Evolutionary conservation across 192 early-diverging fungal species (phyloP), one percentile per base, ranked within the genome.

Genomic region (Backusella liffmaniae): DNA sequence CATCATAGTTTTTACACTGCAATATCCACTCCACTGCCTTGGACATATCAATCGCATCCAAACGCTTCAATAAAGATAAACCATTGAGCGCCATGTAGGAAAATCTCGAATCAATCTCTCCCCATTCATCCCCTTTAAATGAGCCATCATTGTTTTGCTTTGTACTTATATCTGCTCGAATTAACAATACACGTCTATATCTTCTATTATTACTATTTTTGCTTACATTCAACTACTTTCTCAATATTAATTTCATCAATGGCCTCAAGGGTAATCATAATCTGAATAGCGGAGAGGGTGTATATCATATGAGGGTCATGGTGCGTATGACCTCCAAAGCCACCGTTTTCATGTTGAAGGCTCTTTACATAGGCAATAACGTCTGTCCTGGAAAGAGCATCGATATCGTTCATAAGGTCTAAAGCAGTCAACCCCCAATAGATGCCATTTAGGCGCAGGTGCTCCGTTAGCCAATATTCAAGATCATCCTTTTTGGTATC

Each of bases 71-170:
- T 56, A 98, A 81, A n/a, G 92, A 92, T 44, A 96, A 81, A 15
- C 90, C 88, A 2, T 91, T 92, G 9, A 99, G 39, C 1, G 96
- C 91, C 67, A 90, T 92, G 83, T 95, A 99, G 4, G 91, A 90
- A 77, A 99, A 99, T 67, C 98, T 86, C 0, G 96, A 96, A 78
- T 99, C 98, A 30, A 94, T 88, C 78, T 99, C 97, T 67, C 96
- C 96, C 92, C 94, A 98, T 13, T 83, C 81, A 82, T 99, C 98
- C 13, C 98, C 98, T 10, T 85, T 84, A 75, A 98, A 95, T n/a
- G 93, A 92, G 2, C 97, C 96, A 29, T 87, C 86, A 23, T 83
- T 82, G 4, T 79, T 81, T 70, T 96, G 93, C 23, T 91, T 75
- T 3, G 79, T 80, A 1, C 73, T 73, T 49, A 98, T 88, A 79